These are phyloP conservation scores for Dillenia turbinata DNA, from an alignment of 164 flowering plant genomes.

Conservation along the genomic window DNA sequence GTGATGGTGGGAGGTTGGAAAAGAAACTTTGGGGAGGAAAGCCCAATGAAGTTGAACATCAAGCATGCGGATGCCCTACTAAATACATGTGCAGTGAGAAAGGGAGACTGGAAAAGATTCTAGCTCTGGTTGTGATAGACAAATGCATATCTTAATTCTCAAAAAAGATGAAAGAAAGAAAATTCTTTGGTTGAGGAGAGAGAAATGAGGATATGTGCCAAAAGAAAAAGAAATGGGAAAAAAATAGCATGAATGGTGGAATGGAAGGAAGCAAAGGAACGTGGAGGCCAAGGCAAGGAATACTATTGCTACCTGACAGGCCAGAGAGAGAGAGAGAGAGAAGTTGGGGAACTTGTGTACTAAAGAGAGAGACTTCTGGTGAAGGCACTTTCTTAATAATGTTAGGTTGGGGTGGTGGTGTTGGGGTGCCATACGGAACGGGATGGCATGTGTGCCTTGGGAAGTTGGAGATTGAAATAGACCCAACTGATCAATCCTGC, in stretches of 20 bases:
- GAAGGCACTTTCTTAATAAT: slow-evolving; percentile 14
- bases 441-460: background rate
- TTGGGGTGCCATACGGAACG: background rate
- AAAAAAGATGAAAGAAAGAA: no score
- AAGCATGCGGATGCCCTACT: slow-evolving; percentile 12
- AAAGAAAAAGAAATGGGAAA: slow-evolving; percentile 8
- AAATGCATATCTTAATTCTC: background rate
- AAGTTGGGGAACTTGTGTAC: no score
- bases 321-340: slow-evolving; percentile 9
- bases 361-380: no score
- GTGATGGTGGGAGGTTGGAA: slow-evolving; percentile 12
- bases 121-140: background rate
- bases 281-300: slow-evolving; percentile 34
- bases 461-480: no score
- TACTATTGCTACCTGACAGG: slow-evolving; percentile 16
- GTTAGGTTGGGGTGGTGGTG: slow-evolving; percentile 13
- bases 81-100: slow-evolving; percentile 5
- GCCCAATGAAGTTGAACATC: background rate
- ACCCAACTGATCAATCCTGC: no score
- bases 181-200: slow-evolving; percentile 4
- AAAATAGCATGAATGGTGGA: slow-evolving; percentile 17
- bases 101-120: background rate
- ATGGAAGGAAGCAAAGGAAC: slow-evolving; percentile 13
- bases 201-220: slow-evolving; percentile 5
- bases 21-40: slow-evolving; percentile 11